phyloP scores from a whole-genome alignment of 495 filamentous ascomycete species.

The Penicillium argentinense region DNA sequence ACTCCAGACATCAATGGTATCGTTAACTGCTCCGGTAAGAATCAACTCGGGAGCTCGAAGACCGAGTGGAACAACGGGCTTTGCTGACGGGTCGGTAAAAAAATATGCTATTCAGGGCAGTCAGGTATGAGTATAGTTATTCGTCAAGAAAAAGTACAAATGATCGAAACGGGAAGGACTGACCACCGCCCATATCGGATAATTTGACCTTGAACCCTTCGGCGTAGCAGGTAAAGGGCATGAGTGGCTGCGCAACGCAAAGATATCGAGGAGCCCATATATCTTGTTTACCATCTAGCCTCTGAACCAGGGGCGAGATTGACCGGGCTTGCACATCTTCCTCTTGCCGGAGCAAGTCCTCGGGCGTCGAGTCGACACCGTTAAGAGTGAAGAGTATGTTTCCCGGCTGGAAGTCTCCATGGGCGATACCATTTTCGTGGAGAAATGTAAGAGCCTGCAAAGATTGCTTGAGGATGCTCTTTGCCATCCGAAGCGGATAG shows the following conservation, averaged over 20 bases:
- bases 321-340: conserved; percentile 15
- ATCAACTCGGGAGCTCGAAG: conserved; percentile 37
- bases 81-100: conserved; percentile 25
- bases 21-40: conserved; percentile 22
- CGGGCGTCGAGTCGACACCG: conserved; percentile 17
- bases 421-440: conserved; percentile 42
- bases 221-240: conserved; percentile 13
- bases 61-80: conserved; percentile 29
- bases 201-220: conserved; percentile 35
- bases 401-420: conserved; percentile 47
- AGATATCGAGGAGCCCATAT: conserved; percentile 41
- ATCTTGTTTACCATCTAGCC: conserved; percentile 35
- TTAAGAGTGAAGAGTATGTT: conserved; percentile 39
- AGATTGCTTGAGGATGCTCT: conserved; percentile 40
- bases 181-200: conserved; percentile 41
- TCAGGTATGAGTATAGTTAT: conserved; percentile 8
- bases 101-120: conserved; percentile 28
- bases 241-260: conserved; percentile 29
- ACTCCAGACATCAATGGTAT: conserved; percentile 40
- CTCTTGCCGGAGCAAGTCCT: conserved; percentile 22
- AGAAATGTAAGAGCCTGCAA: conserved; percentile 40
- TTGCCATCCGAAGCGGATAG: conserved; percentile 40
- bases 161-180: conserved; percentile 15
- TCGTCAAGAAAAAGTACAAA: conserved; percentile 7
- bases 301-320: conserved; percentile 26